These are phyloP conservation scores for Blastobotrys attinorum DNA, from an alignment of 805 yeast species.

Conservation along the genomic window DNA sequence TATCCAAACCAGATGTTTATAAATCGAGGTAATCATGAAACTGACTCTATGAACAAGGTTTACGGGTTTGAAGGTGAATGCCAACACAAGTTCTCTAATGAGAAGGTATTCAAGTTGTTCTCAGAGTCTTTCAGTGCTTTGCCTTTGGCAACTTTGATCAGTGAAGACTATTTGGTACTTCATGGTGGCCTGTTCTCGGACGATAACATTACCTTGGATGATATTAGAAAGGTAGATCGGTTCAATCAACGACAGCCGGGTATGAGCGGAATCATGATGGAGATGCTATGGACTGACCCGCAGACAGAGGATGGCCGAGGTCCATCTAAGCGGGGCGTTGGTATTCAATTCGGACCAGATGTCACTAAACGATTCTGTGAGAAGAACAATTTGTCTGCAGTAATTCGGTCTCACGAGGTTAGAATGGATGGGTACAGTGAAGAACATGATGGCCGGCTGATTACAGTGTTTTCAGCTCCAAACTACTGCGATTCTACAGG, in stretches of 20 bases:
- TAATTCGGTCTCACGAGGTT: constrained; percentile 93
- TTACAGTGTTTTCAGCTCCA: constrained; percentile 97
- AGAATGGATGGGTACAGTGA: constrained; percentile 82
- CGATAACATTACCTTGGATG: constrained; percentile 61
- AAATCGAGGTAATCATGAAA: constrained; percentile 96
- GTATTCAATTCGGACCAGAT: constrained; percentile 95
- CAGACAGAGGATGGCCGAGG: constrained; percentile 70
- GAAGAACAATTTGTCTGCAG: constrained; percentile 60
- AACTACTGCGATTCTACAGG: constrained; percentile 93
- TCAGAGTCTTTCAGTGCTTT: constrained; percentile 77
- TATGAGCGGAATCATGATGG: constrained; percentile 90
- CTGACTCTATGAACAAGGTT: constrained; percentile 91
- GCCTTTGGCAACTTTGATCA: constrained; percentile 80
- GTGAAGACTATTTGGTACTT: constrained; percentile 73
- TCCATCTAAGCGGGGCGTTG: constrained; percentile 90
- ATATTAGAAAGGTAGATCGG: constrained; percentile 64
- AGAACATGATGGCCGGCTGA: constrained; percentile 78
- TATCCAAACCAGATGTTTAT: constrained; percentile 64
- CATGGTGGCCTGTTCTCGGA: constrained; percentile 93
- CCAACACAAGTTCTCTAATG: constrained; percentile 70
- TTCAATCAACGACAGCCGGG: constrained; percentile 73
- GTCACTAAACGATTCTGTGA: constrained; percentile 74
- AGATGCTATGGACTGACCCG: constrained; percentile 95
- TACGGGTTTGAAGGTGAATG: constrained; percentile 97
- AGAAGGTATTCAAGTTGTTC: constrained; percentile 71